phyloP scores from a whole-genome alignment of 164 flowering plant species.

The Saururus chinensis region DNA sequence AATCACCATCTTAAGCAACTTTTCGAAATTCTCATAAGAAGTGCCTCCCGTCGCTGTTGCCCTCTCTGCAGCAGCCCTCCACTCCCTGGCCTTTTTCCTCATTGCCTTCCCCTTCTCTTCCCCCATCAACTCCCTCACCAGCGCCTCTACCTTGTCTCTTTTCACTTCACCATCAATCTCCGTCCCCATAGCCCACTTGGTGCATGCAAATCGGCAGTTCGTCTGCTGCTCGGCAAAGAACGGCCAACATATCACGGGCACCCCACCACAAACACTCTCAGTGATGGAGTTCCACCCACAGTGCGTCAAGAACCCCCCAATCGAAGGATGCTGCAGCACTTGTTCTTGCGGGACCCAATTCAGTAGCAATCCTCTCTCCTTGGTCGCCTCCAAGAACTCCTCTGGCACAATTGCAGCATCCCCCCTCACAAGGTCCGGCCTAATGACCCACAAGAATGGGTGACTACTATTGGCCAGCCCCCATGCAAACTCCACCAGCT shows the following conservation, averaged over 20 bases:
- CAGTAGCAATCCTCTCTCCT: slow-evolving; percentile 9
- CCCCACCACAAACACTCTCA: slow-evolving; percentile 10
- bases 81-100: slow-evolving; percentile 14
- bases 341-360: slow-evolving; percentile 13
- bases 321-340: slow-evolving; percentile 10
- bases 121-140: slow-evolving; percentile 8
- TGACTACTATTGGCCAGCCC: slow-evolving; percentile 30
- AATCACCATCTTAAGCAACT: background rate
- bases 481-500: slow-evolving; percentile 32
- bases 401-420: slow-evolving; percentile 10
- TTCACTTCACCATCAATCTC: slow-evolving; percentile 5
- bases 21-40: slow-evolving; percentile 11
- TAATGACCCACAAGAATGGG: slow-evolving; percentile 39
- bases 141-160: slow-evolving; percentile 2
- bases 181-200: slow-evolving; percentile 9
- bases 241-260: slow-evolving; percentile 16
- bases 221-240: slow-evolving; percentile 14
- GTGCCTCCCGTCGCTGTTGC: slow-evolving; percentile 8
- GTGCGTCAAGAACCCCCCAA: slow-evolving; percentile 12
- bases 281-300: slow-evolving; percentile 12
- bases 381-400: slow-evolving; percentile 9
- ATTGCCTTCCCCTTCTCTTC: slow-evolving; percentile 11
- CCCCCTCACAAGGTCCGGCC: slow-evolving; percentile 41
- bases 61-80: slow-evolving; percentile 12
- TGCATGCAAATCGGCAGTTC: slow-evolving; percentile 13